These are phyloP conservation scores for Rhynchosporium secalis DNA, from an alignment of 2,329 filamentous ascomycete species.

Conservation along the genomic window DNA sequence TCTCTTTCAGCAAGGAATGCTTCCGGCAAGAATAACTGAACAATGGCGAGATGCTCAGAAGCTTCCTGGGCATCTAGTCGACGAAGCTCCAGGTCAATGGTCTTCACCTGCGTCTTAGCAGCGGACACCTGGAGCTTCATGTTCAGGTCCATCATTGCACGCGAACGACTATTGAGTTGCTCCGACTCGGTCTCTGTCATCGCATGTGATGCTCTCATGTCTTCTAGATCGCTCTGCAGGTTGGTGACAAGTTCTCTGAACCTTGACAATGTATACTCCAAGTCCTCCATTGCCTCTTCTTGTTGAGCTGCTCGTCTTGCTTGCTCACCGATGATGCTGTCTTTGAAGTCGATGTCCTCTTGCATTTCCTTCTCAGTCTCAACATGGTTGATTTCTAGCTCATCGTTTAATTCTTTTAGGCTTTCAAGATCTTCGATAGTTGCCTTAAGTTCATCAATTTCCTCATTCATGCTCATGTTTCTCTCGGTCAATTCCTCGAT, in stretches of 20 bases:
- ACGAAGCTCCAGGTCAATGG: conserved; percentile 85
- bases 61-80: conserved; percentile 88
- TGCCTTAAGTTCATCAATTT: conserved; percentile 78
- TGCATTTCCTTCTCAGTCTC: conserved; percentile 94
- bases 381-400: conserved; percentile 89
- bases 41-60: conserved; percentile 81
- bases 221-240: conserved; percentile 82
- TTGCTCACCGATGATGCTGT: conserved; percentile 81
- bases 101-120: conserved; percentile 88
- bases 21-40: conserved; percentile 86
- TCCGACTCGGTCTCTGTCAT: conserved; percentile 92
- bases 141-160: conserved; percentile 96
- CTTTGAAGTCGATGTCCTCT: conserved; percentile 87
- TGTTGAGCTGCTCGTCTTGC: conserved; percentile 71
- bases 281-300: conserved; percentile 77
- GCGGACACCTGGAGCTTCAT: conserved; percentile 89
- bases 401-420: conserved; percentile 89
- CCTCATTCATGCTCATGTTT: conserved; percentile 79
- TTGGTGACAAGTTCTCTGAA: conserved; percentile 88
- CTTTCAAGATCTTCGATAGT: conserved; percentile 86
- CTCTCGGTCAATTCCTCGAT: conserved; percentile 88
- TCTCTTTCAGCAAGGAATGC: conserved; percentile 78
- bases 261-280: conserved; percentile 84
- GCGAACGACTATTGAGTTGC: conserved; percentile 82
- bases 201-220: conserved; percentile 88